Evolutionary conservation across 2,329 filamentous ascomycete genomes (phyloP).

Genomic region (Paecilomyces sp.): DNA sequence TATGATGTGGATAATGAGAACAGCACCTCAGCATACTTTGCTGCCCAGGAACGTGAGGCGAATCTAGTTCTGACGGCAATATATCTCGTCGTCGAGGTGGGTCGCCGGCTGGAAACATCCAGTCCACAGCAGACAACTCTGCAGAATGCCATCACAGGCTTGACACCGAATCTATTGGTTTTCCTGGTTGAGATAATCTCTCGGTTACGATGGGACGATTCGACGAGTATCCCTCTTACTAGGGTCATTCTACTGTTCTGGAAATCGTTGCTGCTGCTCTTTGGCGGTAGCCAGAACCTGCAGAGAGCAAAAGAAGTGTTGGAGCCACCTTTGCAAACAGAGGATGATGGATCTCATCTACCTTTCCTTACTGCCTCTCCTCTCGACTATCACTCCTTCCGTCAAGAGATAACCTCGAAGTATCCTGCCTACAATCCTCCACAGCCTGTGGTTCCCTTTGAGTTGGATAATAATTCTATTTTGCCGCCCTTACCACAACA

Average conservation of each 20-base stretch:
- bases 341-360: conserved; percentile 46
- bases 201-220: conserved; percentile 63
- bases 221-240: conserved; percentile 49
- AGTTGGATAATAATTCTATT: conserved; percentile 84
- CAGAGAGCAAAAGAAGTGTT: conserved; percentile 67
- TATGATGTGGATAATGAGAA: conserved; percentile 24
- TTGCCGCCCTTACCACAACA: conserved; percentile 78
- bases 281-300: conserved; percentile 71
- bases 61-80: conserved; percentile 37
- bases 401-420: conserved; percentile 94
- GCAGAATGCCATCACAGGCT: conserved; percentile 38
- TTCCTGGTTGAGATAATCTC: conserved; percentile 64
- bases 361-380: conserved; percentile 88
- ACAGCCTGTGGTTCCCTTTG: conserved; percentile 71
- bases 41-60: conserved; percentile 31
- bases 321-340: conserved; percentile 45
- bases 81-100: conserved; percentile 36
- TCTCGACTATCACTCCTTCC: conserved; percentile 90
- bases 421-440: conserved; percentile 95
- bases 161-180: conserved; percentile 63
- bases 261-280: conserved; percentile 82
- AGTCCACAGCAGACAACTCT: conserved; percentile 16
- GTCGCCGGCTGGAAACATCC: conserved; percentile 27
- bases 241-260: conserved; percentile 78
- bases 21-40: conserved; percentile 23